Base-by-base conservation (phyloP, 2,329 filamentous ascomycete genomes). In the Penicillium nordicum region DNA sequence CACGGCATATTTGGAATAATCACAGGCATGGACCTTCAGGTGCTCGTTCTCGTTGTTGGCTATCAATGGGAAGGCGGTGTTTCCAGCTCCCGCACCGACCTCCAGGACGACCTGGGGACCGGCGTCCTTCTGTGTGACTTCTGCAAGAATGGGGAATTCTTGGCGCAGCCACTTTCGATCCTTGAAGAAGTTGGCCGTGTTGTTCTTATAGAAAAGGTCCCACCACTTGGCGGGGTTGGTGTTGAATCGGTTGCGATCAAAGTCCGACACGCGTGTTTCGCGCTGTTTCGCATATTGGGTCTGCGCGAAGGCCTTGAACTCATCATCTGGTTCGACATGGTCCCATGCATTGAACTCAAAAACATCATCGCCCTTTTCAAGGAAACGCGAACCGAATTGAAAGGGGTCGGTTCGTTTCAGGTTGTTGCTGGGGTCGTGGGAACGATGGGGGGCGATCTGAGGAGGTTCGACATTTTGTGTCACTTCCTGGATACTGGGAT, bases 311-410 rank as follows among this genome's bases (percentile, higher is more conserved):
- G 89, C 85, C 70, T 88, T 87, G 81, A 96, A 97, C 40, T 87
- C 82, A 66, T 90, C 86, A 77, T 97, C 93, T 72, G 92, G 92
- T 76, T 93, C 88, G 71, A 97, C 94, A 73, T 99, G 93, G 73
- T 99, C 94, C 94, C 94, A 99, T 37, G 94, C 94, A 75, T 99
- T 99, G 84, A 94, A 96, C 74, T 95, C 89, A 77, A 93, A 99
- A 68, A 96, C 90, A 72, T 97, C 83, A 77, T 96, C 92, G 70
- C 86, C 85, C 73, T 93, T 82, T 67, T 89, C 86, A 50, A 99
- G 84, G 69, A 84, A 89, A 57, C 93, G 90, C 46, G 90, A 94
- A 59, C 94, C 94, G 74, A 99, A 99, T 75, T 95, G 88, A 75
- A 97, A 99, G 18, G 94, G 94, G 70, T 97, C 92, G 70, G 79